Conservation (phyloP, 345 rosid genomes). For the Melaleuca quinquenervia region DNA sequence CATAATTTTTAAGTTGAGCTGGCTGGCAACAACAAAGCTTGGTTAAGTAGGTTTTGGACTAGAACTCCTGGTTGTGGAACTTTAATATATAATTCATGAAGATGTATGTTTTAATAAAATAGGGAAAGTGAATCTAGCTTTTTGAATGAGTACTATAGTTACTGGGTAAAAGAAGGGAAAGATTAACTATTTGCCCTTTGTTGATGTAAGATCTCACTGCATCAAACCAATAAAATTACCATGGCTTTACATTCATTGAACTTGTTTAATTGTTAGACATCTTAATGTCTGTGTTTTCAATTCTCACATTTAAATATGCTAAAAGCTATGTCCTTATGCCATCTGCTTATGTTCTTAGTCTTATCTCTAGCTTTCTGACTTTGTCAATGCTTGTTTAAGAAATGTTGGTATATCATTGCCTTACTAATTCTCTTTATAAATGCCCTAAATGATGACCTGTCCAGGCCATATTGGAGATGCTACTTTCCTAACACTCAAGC, state of each 20-base stretch:
- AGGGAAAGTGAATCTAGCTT: background rate
- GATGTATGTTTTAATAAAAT: background rate
- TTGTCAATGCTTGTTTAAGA: background rate
- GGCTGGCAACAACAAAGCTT: background rate
- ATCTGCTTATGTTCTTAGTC: background rate
- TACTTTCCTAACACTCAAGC: conserved; percentile 82
- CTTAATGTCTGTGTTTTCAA: background rate
- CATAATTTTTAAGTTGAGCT: background rate
- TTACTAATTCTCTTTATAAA: background rate
- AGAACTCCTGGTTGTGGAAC: background rate
- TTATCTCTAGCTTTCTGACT: background rate
- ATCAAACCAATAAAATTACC: background rate
- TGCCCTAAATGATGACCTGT: background rate
- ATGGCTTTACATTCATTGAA: background rate
- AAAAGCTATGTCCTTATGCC: background rate
- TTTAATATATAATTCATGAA: background rate
- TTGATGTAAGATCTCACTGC: background rate
- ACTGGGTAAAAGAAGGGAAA: background rate
- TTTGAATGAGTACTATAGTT: background rate
- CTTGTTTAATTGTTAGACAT: background rate
- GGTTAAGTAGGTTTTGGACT: background rate
- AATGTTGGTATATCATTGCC: background rate
- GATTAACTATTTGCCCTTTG: background rate
- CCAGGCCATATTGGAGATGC: conserved; percentile 85
- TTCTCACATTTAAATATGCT: background rate